Conservation (phyloP, 495 filamentous ascomycete genomes). For the Aspergillus taichungensis region DNA sequence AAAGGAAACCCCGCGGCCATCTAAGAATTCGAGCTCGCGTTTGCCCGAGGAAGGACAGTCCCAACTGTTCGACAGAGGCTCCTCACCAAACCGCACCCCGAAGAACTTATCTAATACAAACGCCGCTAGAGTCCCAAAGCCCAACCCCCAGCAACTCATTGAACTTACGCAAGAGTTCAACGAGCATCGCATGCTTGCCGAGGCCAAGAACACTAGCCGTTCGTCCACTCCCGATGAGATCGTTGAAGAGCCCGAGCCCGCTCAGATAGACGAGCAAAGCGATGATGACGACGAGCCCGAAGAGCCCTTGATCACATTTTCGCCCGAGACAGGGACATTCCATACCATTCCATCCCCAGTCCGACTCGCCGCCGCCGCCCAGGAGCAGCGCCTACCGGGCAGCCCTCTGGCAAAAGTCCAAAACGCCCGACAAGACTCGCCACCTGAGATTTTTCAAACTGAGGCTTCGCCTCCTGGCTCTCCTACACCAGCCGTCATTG, state of each 20-base stretch:
- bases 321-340: conserved; percentile 42
- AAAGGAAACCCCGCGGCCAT: background rate
- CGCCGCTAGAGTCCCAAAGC: no score
- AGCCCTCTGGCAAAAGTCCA: conserved; percentile 3
- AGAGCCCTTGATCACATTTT: conserved; percentile 37
- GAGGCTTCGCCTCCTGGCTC: conserved; percentile 5
- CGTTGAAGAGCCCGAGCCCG: conserved; percentile 6
- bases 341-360: conserved; percentile 35
- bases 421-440: conserved; percentile 1
- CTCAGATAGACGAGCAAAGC: conserved; percentile 19
- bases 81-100: no score
- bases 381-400: conserved; percentile 6
- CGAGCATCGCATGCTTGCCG: background rate
- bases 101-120: no score
- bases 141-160: no score
- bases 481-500: conserved; percentile 7
- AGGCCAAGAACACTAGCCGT: background rate
- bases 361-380: conserved; percentile 17
- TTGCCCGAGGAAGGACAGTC: no score
- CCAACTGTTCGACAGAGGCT: no score
- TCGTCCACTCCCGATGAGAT: background rate
- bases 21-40: background rate
- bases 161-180: no score
- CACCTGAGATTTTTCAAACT: conserved; percentile 7
- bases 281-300: conserved; percentile 19